These are phyloP conservation scores for Mycena venus DNA, from an alignment of 768 basidiomycete genomes.

Conservation along the genomic window DNA sequence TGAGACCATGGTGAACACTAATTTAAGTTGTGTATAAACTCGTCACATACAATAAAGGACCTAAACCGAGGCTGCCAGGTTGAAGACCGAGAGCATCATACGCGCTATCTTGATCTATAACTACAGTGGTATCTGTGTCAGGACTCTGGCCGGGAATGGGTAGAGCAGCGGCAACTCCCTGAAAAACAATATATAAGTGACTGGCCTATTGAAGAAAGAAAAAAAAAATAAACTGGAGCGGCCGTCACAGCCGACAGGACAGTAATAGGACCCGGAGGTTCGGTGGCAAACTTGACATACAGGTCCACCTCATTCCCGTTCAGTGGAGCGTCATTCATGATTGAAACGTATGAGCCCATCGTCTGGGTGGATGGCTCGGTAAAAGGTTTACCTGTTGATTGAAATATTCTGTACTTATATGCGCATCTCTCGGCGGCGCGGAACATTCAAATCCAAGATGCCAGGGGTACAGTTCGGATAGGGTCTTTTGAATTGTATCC, in stretches of 20 bases:
- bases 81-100: neutral
- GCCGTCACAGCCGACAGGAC: neutral
- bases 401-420: neutral
- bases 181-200: neutral
- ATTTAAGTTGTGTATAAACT: neutral
- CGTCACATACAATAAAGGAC: neutral
- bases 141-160: neutral
- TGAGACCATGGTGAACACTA: neutral
- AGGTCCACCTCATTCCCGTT: neutral
- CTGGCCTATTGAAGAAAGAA: neutral
- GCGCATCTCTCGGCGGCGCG: neutral
- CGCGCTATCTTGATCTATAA: neutral
- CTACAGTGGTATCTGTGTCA: neutral
- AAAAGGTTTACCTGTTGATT: neutral
- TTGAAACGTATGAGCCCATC: constrained; percentile 7
- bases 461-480: too few relatives aligned
- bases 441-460: too few relatives aligned
- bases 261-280: neutral
- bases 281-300: constrained; percentile 5
- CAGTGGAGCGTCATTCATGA: neutral
- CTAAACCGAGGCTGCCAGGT: neutral
- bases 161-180: neutral
- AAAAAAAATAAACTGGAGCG: neutral
- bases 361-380: neutral
- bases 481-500: too few relatives aligned